A percentile compares a stretch with the other conserved stretches of the same genome.
phyloP scores from a whole-genome alignment of 2,329 filamentous ascomycete species.

The Coniella vitis region DNA sequence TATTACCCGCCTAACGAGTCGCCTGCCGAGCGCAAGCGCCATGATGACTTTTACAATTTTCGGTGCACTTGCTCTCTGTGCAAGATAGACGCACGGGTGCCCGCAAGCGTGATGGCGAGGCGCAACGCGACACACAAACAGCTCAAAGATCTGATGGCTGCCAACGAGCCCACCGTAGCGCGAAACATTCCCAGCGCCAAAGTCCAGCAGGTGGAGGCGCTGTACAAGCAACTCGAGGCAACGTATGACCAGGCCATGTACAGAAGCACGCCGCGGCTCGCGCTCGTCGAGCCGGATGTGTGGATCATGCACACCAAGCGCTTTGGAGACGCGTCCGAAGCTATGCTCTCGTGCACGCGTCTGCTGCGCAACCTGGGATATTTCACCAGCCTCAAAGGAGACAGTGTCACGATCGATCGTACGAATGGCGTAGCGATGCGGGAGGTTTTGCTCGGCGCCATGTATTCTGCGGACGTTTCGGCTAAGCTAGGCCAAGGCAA shows the following conservation, averaged over 20 bases:
- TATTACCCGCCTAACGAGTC: neutral
- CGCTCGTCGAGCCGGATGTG: neutral
- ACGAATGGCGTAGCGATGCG: neutral
- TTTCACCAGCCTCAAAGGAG: neutral
- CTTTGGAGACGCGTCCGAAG: neutral
- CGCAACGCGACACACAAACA: slow-evolving; percentile 19
- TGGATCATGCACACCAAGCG: neutral
- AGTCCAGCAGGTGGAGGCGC: neutral
- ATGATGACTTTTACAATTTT: slow-evolving; percentile 24
- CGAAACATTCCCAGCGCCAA: too few species aligned
- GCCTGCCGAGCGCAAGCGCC: neutral
- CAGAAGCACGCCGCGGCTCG: neutral
- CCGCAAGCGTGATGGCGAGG: slow-evolving; percentile 17
- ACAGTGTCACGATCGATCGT: neutral
- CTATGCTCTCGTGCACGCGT: neutral
- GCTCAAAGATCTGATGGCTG: slow-evolving; percentile 15
- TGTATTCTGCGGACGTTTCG: neutral
- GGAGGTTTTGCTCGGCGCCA: neutral
- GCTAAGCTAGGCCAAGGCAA: neutral
- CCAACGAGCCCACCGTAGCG: neutral
- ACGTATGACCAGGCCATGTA: neutral
- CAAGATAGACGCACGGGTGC: slow-evolving; percentile 22
- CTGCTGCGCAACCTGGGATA: neutral
- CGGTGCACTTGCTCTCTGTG: slow-evolving; percentile 34
- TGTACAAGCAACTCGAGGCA: neutral